These are phyloP conservation scores for Maudiozyma serrabonitensis DNA, from an alignment of 805 yeast species.

Conservation along the genomic window DNA sequence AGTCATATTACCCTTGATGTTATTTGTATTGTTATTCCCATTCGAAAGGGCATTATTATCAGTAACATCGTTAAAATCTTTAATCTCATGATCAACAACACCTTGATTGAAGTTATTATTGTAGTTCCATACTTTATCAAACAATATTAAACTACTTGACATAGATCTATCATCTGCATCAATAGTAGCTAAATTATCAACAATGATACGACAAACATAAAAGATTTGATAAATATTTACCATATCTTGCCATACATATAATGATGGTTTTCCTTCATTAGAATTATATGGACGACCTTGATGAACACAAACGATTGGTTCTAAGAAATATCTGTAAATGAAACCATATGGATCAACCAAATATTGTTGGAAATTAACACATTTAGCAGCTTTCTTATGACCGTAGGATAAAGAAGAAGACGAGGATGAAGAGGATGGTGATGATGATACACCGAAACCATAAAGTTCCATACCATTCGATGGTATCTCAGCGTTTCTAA, in stretches of 20 bases:
- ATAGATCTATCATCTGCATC: constrained; percentile 10
- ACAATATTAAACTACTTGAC: constrained; percentile 3
- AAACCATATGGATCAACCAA: constrained; percentile 15
- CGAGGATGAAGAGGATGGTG: no score
- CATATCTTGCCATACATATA: constrained; percentile 13
- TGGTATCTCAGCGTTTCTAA: constrained; percentile 32
- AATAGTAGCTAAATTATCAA: constrained; percentile 7
- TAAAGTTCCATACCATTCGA: not conserved
- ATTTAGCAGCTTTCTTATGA: not conserved
- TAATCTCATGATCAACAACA: not conserved
- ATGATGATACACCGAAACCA: not conserved
- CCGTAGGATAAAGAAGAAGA: no score
- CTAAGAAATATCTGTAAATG: constrained; percentile 17
- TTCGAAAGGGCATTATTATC: not conserved
- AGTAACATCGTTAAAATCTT: not conserved
- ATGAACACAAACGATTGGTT: constrained; percentile 9
- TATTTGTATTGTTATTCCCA: not conserved
- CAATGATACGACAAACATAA: constrained; percentile 10
- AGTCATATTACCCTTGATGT: not conserved
- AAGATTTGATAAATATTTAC: constrained; percentile 6
- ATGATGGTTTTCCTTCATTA: constrained; percentile 7
- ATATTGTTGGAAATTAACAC: constrained; percentile 35
- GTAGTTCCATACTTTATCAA: constrained; percentile 8
- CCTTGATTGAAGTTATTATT: not conserved
- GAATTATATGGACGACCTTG: constrained; percentile 4